These are phyloP conservation scores for Aspergillus flavus DNA, from an alignment of 2,329 filamentous ascomycete species.

Conservation along the genomic window DNA sequence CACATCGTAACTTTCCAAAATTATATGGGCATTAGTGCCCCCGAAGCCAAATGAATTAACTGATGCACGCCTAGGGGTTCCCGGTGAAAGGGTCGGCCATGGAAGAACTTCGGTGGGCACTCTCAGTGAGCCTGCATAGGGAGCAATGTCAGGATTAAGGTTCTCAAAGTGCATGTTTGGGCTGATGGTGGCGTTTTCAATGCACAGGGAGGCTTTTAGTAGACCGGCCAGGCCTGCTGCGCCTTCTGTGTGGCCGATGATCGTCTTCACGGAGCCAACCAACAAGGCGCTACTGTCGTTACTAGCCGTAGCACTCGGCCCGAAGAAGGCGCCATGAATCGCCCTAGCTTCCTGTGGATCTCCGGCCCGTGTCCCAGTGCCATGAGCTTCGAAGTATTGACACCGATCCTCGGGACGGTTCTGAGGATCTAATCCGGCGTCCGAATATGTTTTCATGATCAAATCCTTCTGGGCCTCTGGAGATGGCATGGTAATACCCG, in stretches of 20 bases:
- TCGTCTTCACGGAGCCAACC: not conserved
- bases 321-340: too few species aligned
- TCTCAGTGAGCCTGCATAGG: too few species aligned
- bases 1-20: not conserved
- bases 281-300: not conserved
- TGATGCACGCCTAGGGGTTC: too few species aligned
- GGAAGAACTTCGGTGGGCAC: too few species aligned
- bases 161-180: not conserved
- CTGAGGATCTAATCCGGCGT: conserved; percentile 40
- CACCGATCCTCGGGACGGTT: conserved; percentile 27
- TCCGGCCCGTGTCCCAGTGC: conserved; percentile 26
- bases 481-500: conserved; percentile 40
- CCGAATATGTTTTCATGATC: conserved; percentile 43
- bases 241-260: not conserved
- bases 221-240: not conserved
- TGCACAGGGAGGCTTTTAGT: not conserved
- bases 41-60: not conserved
- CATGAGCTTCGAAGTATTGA: conserved; percentile 52
- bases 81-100: too few species aligned
- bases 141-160: not conserved
- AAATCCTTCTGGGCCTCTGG: conserved; percentile 41
- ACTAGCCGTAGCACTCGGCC: too few species aligned
- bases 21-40: not conserved
- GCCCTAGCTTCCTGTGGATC: too few species aligned
- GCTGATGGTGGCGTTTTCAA: not conserved